Evolutionary conservation across 257 asterid species (phyloP), one percentile per base, ranked within the genome.

Genomic region (Fraxinus americana): DNA sequence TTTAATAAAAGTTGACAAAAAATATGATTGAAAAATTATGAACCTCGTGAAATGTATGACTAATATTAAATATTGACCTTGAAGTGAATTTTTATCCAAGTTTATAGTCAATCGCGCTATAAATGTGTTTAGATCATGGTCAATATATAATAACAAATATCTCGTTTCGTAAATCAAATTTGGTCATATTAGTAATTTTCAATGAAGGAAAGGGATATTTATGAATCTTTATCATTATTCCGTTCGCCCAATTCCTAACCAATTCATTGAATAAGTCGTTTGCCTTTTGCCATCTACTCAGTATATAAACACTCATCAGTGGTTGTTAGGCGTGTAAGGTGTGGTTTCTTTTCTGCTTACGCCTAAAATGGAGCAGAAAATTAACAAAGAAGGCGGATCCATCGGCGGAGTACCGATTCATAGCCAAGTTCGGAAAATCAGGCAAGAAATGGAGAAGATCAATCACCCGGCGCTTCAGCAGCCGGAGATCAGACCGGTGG

Each of bases 371-470:
- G 67, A 61, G 67, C 67, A 61, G 34, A 61, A 29, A 50, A 5
- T 27, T 27, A 45, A 61, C 32, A 23, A 61, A 2, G 32, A 61
- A 61, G 67, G 23, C 1, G 67, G 67, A 61, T 61, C 23, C 67
- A 3, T 61, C 23, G 65, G 65, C 11, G 65, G 65, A 21, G 9
- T 54, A 61, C 63, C 66, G 38, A 45, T 70, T 21, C 74, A 70
- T 23, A 70, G 74, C 74, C 76, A 38, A 23, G 76, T 72, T 23
- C 30, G 76, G 2, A 38, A 72, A 29, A 72, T 72, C 63, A 10
- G 35, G 21, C 63, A 43, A 23, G 76, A 72, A 73, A 73, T 48
- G 45, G 77, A 73, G 74, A 70, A 35, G 52, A 35, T 70, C 57
- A 70, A 70, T n/a, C 54, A 35, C 25, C 54, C 74, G 34, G 34